These are phyloP conservation scores for Hippophae gyantsensis DNA, from an alignment of 306 rosid genomes.

Conservation along the genomic window DNA sequence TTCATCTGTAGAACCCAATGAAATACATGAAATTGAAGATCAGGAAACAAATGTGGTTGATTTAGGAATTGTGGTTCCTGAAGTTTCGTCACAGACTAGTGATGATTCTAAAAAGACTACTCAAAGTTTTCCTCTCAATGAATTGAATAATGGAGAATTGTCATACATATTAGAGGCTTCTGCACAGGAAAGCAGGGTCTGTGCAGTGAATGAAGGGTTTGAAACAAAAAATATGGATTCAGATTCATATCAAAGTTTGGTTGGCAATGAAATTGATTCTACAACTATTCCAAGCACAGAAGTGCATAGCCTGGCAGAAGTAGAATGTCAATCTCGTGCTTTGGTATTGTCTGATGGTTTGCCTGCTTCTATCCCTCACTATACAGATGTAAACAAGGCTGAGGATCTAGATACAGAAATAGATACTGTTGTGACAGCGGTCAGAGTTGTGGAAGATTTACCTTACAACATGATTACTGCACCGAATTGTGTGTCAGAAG, in stretches of 20 bases:
- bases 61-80: conserved; percentile 20
- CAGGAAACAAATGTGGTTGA: conserved; percentile 30
- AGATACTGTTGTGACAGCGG: conserved; percentile 16
- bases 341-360: conserved; percentile 16
- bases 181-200: conserved; percentile 24
- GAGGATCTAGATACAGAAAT: conserved; percentile 14
- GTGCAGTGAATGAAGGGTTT: conserved; percentile 22
- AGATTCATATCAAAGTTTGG: conserved; percentile 23
- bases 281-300: conserved; percentile 17
- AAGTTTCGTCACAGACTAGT: conserved; percentile 21
- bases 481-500: conserved; percentile 15
- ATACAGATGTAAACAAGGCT: conserved; percentile 19
- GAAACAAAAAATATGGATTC: conserved; percentile 29
- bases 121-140: conserved; percentile 26
- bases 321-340: conserved; percentile 14
- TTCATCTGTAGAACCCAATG: conserved; percentile 17
- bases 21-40: conserved; percentile 27
- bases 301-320: conserved; percentile 31
- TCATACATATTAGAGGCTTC: conserved; percentile 33
- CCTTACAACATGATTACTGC: conserved; percentile 25
- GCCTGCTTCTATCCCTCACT: conserved; percentile 13
- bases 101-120: conserved; percentile 30
- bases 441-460: conserved; percentile 31
- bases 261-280: conserved; percentile 23
- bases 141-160: conserved; percentile 26